These are phyloP conservation scores for Ophiostoma sp. DNA, from an alignment of 2,329 filamentous ascomycete genomes.

Conservation along the genomic window DNA sequence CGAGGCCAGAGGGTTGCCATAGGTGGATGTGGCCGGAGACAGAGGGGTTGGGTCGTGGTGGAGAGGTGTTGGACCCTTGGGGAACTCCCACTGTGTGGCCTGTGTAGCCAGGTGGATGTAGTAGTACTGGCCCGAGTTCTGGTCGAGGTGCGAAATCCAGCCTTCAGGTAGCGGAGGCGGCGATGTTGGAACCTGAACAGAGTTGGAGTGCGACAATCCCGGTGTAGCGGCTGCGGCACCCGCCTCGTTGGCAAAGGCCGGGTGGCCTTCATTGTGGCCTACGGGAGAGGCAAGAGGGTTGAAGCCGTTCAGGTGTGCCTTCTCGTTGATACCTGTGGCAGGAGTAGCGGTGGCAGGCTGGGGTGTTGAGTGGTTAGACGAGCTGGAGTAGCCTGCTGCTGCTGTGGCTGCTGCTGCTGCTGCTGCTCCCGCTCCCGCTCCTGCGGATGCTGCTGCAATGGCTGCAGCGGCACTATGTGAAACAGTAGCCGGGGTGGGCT, in stretches of 20 bases:
- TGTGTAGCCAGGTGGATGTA: slow-evolving; percentile 96
- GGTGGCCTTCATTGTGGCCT: slow-evolving; percentile 63
- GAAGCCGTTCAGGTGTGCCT: slow-evolving; percentile 1
- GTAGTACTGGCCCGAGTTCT: slow-evolving; percentile 95
- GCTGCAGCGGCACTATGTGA: slow-evolving; percentile 19
- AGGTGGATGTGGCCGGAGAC: slow-evolving; percentile 73
- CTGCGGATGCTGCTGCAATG: slow-evolving; percentile 27
- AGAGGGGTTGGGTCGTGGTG: slow-evolving; percentile 76
- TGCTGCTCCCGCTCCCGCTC: slow-evolving; percentile 20
- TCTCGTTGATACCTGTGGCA: slow-evolving; percentile 28
- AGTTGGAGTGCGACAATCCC: slow-evolving; percentile 42
- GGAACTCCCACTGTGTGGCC: slow-evolving; percentile 98
- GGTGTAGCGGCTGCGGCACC: slow-evolving; percentile 40
- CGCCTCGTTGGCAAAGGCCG: slow-evolving; percentile 84
- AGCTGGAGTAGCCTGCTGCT: slow-evolving; percentile 4
- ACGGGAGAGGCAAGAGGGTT: slow-evolving; percentile 29
- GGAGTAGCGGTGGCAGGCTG: slow-evolving; percentile 24
- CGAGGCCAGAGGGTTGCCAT: slow-evolving; percentile 67
- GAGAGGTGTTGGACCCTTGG: slow-evolving; percentile 87
- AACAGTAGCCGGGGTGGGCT: not conserved
- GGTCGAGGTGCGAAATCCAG: slow-evolving; percentile 95
- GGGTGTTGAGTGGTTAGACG: not conserved
- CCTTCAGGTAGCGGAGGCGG: slow-evolving; percentile 93
- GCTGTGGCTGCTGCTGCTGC: slow-evolving; percentile 14
- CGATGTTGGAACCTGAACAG: slow-evolving; percentile 59